Evolutionary conservation across 2,329 filamentous ascomycete species (phyloP).

Genomic region (Claviceps sp.): DNA sequence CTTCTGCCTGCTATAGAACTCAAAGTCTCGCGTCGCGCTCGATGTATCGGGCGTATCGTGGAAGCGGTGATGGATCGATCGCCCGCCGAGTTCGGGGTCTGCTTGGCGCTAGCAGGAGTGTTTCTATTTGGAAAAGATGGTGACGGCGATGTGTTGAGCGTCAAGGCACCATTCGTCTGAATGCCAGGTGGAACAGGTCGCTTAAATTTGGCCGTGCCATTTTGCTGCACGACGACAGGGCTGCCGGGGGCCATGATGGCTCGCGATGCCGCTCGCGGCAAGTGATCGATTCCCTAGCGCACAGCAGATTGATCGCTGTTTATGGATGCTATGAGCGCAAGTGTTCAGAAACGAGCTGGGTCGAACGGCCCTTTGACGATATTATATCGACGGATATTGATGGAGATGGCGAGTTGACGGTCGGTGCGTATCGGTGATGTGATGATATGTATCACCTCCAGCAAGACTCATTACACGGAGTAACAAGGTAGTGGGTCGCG

Average conservation of each 20-base stretch:
- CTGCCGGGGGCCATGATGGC: conserved; percentile 42
- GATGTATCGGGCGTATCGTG: conserved; percentile 37
- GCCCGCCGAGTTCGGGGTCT: conserved; percentile 20
- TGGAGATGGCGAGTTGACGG: not conserved
- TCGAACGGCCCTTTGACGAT: not conserved
- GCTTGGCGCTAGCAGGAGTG: conserved; percentile 31
- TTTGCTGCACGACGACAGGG: conserved; percentile 28
- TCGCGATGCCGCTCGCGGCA: conserved; percentile 6
- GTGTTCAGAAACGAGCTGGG: conserved; percentile 4
- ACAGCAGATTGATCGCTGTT: conserved; percentile 1
- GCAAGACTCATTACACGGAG: not conserved
- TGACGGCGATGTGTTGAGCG: conserved; percentile 46
- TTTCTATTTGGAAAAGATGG: conserved; percentile 44
- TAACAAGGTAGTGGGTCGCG: conserved; percentile 6
- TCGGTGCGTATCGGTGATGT: not conserved
- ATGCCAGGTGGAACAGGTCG: conserved; percentile 52
- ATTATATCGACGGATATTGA: not conserved
- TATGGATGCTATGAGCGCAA: not conserved
- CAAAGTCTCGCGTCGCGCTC: conserved; percentile 43
- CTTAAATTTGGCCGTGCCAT: conserved; percentile 47
- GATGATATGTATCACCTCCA: conserved; percentile 10
- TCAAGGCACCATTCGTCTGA: conserved; percentile 48
- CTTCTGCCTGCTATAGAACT: conserved; percentile 30
- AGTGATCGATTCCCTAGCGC: not conserved
- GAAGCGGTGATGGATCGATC: conserved; percentile 26